A percentile compares a stretch with the other conserved stretches of the same genome.
Evolutionary conservation across 768 basidiomycete genomes (phyloP).

Genomic region (Phaffia tasmanica): DNA sequence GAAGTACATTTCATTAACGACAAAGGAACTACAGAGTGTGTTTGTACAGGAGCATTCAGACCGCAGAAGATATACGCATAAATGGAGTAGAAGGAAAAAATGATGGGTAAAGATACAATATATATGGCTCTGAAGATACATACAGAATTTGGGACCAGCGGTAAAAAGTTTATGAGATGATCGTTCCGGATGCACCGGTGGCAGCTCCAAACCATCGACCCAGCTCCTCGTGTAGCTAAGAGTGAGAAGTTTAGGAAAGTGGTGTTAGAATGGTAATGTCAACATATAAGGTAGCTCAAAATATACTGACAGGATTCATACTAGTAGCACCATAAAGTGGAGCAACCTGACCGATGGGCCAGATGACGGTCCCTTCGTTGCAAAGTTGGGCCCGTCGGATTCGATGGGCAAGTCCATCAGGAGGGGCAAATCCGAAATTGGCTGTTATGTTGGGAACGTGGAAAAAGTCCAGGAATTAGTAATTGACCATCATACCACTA

Average conservation of each 20-base stretch:
- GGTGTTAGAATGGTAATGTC: not conserved
- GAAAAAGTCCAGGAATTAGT: too few relatives aligned
- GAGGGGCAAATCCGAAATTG: not conserved
- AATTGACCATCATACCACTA: too few relatives aligned
- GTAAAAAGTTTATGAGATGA: constrained; percentile 2
- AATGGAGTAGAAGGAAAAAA: too few relatives aligned
- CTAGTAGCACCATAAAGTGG: not conserved
- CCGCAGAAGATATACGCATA: too few relatives aligned
- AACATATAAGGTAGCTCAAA: not conserved
- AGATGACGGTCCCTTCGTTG: constrained; percentile 7
- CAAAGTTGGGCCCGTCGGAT: not conserved
- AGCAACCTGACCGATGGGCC: constrained; percentile 6
- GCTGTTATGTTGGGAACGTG: not conserved
- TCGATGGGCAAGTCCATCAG: constrained; percentile 1
- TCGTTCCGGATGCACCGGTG: not conserved
- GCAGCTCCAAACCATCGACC: constrained; percentile 7
- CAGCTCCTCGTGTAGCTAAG: constrained; percentile 7
- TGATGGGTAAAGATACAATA: too few relatives aligned
- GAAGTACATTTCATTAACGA: too few relatives aligned
- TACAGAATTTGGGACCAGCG: not conserved
- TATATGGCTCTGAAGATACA: not conserved
- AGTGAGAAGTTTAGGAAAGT: not conserved
- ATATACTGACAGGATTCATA: not conserved
- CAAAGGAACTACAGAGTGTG: too few relatives aligned
- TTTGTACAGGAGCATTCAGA: too few relatives aligned